A percentile compares a stretch with the other conserved stretches of the same genome.
Evolutionary conservation across 495 filamentous ascomycete species (phyloP).

Genomic region (Bryoglossum gracile): DNA sequence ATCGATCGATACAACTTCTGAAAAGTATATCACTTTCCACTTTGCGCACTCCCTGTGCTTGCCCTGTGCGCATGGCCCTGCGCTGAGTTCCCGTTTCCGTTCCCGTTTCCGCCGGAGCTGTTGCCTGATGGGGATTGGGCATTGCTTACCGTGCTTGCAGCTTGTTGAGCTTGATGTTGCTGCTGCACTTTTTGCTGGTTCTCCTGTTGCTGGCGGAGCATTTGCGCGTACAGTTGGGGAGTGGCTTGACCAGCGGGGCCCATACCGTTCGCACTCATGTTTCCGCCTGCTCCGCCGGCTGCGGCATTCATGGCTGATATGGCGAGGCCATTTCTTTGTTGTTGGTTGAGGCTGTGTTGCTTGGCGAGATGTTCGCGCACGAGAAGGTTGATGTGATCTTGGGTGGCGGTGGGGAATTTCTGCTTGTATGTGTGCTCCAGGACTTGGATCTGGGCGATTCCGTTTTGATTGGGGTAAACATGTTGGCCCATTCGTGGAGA

Average conservation of each 20-base stretch:
- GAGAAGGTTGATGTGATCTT: conserved; percentile 52
- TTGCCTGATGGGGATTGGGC: conserved; percentile 1
- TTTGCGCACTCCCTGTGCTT: conserved; percentile 17
- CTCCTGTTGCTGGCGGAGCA: conserved; percentile 62
- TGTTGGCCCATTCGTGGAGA: conserved; percentile 28
- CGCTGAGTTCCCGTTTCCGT: conserved; percentile 7
- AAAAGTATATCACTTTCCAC: conserved; percentile 21
- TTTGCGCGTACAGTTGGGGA: conserved; percentile 66
- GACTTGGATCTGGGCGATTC: conserved; percentile 22
- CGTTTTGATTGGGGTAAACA: conserved; percentile 27
- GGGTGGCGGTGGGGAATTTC: conserved; percentile 48
- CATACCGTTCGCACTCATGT: conserved; percentile 26
- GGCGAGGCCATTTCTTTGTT: conserved; percentile 24
- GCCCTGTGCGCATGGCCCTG: conserved; percentile 19
- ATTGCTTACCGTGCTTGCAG: not conserved
- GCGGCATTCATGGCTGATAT: conserved; percentile 58
- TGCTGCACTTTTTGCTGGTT: conserved; percentile 4
- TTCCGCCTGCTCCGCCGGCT: conserved; percentile 21
- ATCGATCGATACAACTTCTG: too few species aligned
- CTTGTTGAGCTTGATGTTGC: conserved; percentile 1
- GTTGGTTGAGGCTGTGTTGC: conserved; percentile 33
- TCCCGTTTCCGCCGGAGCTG: not conserved
- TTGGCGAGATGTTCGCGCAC: conserved; percentile 49
- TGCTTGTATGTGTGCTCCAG: conserved; percentile 30
- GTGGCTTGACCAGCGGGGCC: conserved; percentile 34